phyloP scores from a whole-genome alignment of 2,329 filamentous ascomycete species.

The Ophiostoma triangulosporum region DNA sequence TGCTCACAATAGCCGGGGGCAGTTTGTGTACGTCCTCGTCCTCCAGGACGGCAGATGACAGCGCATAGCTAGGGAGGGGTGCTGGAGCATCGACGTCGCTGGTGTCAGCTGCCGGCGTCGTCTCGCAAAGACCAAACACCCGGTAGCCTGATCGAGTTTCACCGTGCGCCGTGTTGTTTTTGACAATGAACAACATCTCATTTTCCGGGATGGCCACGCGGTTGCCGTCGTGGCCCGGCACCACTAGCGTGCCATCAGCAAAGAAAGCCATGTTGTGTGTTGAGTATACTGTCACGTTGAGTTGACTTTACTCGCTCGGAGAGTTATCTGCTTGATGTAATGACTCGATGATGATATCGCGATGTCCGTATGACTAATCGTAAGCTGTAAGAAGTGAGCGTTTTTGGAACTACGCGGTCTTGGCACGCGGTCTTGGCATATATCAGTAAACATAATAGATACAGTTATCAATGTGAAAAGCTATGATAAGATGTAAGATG shows the following conservation, averaged over 20 bases:
- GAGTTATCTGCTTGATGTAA: no score
- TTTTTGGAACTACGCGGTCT: no score
- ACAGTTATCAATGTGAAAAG: no score
- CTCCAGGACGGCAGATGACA: not conserved
- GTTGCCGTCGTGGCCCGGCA: not conserved
- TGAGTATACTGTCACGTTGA: not conserved
- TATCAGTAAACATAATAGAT: no score
- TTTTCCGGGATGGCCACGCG: conserved; percentile 10
- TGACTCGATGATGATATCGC: no score
- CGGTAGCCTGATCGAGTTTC: not conserved
- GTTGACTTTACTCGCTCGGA: no score
- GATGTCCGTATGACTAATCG: no score
- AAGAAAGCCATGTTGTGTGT: not conserved
- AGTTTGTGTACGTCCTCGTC: not conserved
- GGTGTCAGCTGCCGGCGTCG: not conserved
- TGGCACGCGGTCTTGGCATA: no score
- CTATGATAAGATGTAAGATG: no score
- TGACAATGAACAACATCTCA: conserved; percentile 22
- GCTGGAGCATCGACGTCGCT: not conserved
- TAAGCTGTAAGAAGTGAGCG: no score
- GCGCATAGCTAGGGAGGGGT: not conserved
- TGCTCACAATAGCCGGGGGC: not conserved
- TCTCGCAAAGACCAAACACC: not conserved
- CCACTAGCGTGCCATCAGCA: conserved; percentile 10
- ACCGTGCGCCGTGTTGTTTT: not conserved